A percentile compares a stretch with the other conserved stretches of the same genome.
Conservation (phyloP, 371 early-diverging fungal genomes). For the Funneliformis caledonium region DNA sequence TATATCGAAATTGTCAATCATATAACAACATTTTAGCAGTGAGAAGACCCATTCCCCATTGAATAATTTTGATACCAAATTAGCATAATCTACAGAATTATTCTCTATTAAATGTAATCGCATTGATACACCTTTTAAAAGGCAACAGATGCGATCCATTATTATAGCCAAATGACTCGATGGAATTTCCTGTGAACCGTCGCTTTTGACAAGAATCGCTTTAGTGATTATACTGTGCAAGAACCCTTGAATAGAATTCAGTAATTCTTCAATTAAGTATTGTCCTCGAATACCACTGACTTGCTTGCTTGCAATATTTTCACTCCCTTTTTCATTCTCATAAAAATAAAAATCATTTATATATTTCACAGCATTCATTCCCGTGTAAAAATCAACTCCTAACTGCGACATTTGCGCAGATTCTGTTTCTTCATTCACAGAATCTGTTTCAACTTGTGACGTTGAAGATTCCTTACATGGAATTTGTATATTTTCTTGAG, state of each 20-base stretch:
- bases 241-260: slow-evolving; percentile 44
- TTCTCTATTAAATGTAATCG: slow-evolving; percentile 39
- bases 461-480: neutral
- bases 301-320: slow-evolving; percentile 43
- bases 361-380: slow-evolving; percentile 46
- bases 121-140: slow-evolving; percentile 44
- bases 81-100: slow-evolving; percentile 31
- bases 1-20: slow-evolving; percentile 53
- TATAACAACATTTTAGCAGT: slow-evolving; percentile 55
- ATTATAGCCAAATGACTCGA: neutral
- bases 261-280: slow-evolving; percentile 42
- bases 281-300: slow-evolving; percentile 47
- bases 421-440: slow-evolving; percentile 36
- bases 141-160: slow-evolving; percentile 39
- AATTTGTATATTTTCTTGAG: neutral
- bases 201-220: slow-evolving; percentile 36
- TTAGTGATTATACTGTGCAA: slow-evolving; percentile 42
- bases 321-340: slow-evolving; percentile 22
- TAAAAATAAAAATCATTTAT: slow-evolving; percentile 49
- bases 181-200: neutral
- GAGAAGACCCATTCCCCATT: slow-evolving; percentile 49
- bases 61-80: slow-evolving; percentile 40
- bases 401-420: slow-evolving; percentile 43
- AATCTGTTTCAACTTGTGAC: slow-evolving; percentile 7
- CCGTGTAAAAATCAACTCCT: slow-evolving; percentile 45